Evolutionary conservation across 2,329 filamentous ascomycete species (phyloP), one percentile per base, ranked within the genome.

Genomic region (Teratosphaeria zuluensis): DNA sequence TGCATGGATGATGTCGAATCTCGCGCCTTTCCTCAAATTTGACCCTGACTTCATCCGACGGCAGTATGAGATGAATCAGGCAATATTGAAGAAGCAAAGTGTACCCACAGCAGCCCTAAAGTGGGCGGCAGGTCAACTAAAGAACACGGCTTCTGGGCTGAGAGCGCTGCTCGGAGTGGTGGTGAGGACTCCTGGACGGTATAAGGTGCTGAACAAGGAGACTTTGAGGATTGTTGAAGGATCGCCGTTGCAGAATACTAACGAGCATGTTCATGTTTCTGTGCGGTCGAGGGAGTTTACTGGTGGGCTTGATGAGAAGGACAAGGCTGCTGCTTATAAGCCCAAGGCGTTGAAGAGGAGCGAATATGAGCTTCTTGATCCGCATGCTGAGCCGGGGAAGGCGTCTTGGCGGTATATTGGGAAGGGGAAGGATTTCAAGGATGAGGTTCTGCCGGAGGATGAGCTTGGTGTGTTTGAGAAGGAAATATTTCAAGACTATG

Each of bases 1-100:
- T 2, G 79, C 78, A 6, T 82, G 80, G 79, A 81, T 81, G 79
- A 79, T 81, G 65, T 72, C 74, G 30, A 77, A 80, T 59, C 61
- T 80, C 33, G 68, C 72, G 48, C 69, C 70, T 3, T 74, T 75
- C 51, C 64, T 76, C 60, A 74, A 77, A 51, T 72, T 78, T 62
- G 67, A 76, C 52, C 67, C 71, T 3, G 70, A 74, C 28, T 78
- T 75, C 59, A 57, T 78, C 9, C 69, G 74, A 6, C 70, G 74
- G 56, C 74, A 77, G 54, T 72, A 76, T 28, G 71, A 74, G 24
- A 64, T 72, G 51, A 78, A 76, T 16, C 69, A 71, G 16, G 65
- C 68, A 42, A 76, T 74, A 61, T 78, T 78, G 63, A 63, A 69
- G n/a, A 64, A 74, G 52, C 68, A 68, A 12, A 58, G 70, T 5